Evolutionary conservation across 768 basidiomycete genomes (phyloP).

Genomic region (Baorangia bicolor): DNA sequence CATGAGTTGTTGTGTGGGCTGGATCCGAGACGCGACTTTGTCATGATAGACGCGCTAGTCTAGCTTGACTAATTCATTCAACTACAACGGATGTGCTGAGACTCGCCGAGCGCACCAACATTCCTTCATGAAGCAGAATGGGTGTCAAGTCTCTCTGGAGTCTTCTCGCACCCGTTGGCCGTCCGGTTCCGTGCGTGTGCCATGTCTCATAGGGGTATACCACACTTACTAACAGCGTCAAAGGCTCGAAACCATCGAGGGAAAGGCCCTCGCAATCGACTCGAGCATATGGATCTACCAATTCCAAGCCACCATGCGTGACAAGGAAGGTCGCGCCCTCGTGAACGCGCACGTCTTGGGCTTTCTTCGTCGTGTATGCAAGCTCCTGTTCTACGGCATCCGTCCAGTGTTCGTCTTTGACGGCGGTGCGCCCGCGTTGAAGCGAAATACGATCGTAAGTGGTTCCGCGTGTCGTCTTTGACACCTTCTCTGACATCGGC

Average conservation of each 20-base stretch:
- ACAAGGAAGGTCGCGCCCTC: conserved; percentile 88
- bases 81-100: neutral
- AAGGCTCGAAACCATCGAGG: conserved; percentile 92
- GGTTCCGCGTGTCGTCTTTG: neutral
- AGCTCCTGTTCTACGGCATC: conserved; percentile 95
- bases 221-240: conserved; percentile 4
- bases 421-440: conserved; percentile 90
- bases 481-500: conserved; percentile 7
- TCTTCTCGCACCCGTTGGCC: conserved; percentile 87
- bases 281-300: conserved; percentile 99
- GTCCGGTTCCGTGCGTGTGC: conserved; percentile 79
- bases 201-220: neutral
- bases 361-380: conserved; percentile 86
- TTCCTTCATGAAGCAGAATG: conserved; percentile 45
- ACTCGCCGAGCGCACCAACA: neutral
- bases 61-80: neutral
- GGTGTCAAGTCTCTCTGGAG: conserved; percentile 98
- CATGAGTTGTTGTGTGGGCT: neutral
- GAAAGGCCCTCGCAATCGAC: conserved; percentile 95
- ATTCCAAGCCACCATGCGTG: conserved; percentile 99
- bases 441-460: conserved; percentile 84
- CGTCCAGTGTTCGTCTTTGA: conserved; percentile 99
- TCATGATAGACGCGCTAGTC: neutral
- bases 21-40: conserved; percentile 8
- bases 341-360: conserved; percentile 94